phyloP scores from a whole-genome alignment of 345 rosid genomes.

The Moricandia moricandioides region DNA sequence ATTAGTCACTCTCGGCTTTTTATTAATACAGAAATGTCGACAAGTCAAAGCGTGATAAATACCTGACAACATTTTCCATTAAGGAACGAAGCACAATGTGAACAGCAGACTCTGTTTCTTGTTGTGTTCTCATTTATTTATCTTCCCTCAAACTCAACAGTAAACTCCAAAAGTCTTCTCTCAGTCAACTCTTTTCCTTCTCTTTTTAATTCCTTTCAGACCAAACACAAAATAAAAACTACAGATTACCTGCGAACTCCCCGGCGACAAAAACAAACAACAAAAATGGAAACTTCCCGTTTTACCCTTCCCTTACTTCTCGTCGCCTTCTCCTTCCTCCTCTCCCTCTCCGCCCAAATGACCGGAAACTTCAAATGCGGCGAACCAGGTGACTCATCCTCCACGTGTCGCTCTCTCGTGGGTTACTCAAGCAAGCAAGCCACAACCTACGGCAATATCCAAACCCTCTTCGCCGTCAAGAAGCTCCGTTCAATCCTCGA shows the following conservation, averaged over 20 bases:
- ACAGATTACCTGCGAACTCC: background rate
- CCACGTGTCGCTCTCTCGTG: constrained; percentile 45
- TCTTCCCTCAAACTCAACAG: background rate
- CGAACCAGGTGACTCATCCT: background rate
- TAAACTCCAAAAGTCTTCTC: background rate
- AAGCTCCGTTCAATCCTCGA: constrained; percentile 49
- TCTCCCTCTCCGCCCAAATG: constrained; percentile 32
- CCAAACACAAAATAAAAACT: background rate
- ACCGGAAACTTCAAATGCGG: constrained; percentile 53
- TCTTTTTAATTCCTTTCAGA: background rate
- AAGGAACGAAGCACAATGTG: background rate
- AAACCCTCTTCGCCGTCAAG: constrained; percentile 50
- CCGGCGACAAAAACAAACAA: background rate
- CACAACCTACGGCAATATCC: constrained; percentile 46
- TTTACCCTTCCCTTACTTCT: constrained; percentile 12
- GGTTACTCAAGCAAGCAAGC: constrained; percentile 52
- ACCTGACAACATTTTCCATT: background rate
- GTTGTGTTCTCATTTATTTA: background rate
- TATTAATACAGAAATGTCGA: background rate
- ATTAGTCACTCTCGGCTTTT: too few relatives aligned
- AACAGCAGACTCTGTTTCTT: background rate
- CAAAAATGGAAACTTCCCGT: constrained; percentile 9
- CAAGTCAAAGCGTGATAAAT: background rate
- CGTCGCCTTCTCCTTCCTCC: constrained; percentile 21
- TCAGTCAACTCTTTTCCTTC: background rate